A percentile compares a stretch with the other conserved stretches of the same genome.
These are phyloP conservation scores for Strobilomyces echinocephalus DNA, from an alignment of 768 basidiomycete species.

Conservation along the genomic window DNA sequence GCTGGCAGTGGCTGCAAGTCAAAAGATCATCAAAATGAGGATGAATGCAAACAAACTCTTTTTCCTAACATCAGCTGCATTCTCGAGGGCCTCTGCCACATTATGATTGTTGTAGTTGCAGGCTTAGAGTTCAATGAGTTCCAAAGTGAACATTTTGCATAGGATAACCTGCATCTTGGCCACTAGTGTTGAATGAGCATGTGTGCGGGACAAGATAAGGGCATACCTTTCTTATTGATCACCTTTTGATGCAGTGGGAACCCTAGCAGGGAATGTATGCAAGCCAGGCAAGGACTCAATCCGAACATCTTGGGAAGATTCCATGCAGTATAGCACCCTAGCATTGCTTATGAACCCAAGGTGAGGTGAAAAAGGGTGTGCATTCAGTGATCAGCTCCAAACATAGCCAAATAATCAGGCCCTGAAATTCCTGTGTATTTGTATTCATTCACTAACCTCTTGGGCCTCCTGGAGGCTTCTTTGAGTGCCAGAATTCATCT, in stretches of 20 bases:
- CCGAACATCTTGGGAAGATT: no score
- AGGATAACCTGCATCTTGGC: constrained; percentile 60
- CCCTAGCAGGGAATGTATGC: no score
- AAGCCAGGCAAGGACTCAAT: no score
- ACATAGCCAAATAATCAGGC: no score
- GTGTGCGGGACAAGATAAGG: constrained; percentile 20
- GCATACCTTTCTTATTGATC: constrained; percentile 73
- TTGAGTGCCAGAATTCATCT: no score
- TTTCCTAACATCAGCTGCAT: constrained; percentile 58
- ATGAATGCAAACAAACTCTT: constrained; percentile 44
- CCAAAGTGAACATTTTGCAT: constrained; percentile 69
- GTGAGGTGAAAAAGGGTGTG: no score
- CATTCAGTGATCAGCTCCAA: no score
- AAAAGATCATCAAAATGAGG: background rate
- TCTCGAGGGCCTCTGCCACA: constrained; percentile 40
- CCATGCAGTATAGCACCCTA: no score
- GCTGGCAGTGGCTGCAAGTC: constrained; percentile 42
- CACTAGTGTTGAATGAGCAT: constrained; percentile 64
- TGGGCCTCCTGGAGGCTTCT: no score
- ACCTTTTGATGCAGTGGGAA: constrained; percentile 73
- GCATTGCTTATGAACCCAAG: no score
- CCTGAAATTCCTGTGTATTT: no score
- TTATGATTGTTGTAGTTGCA: constrained; percentile 43
- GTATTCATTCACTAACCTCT: no score
- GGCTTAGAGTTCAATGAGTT: constrained; percentile 72